A percentile compares a stretch with the other conserved stretches of the same genome.
These are phyloP conservation scores for Aspergillus heteromorphus DNA, from an alignment of 495 filamentous ascomycete species.

Conservation along the genomic window DNA sequence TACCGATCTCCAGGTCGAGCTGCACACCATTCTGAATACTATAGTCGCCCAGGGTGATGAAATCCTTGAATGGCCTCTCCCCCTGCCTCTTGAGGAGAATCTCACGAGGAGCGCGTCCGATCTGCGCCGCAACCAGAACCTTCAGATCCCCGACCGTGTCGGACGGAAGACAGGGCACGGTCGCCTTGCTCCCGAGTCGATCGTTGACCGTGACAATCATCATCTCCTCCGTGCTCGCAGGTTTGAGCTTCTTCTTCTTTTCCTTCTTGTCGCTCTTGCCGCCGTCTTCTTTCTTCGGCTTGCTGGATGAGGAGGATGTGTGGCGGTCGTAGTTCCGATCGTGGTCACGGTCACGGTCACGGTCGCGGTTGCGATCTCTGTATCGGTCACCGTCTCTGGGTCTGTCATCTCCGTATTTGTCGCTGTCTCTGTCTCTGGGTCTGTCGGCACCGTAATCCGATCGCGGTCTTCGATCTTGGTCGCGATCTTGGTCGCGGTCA, in stretches of 20 bases:
- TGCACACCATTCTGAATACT: slow-evolving; percentile 47
- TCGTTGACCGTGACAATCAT: slow-evolving; percentile 92
- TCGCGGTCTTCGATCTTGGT: slow-evolving; percentile 13
- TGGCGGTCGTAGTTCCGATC: slow-evolving; percentile 26
- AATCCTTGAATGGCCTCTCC: slow-evolving; percentile 86
- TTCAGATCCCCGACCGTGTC: slow-evolving; percentile 85
- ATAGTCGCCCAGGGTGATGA: slow-evolving; percentile 81
- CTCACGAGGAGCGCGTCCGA: slow-evolving; percentile 83
- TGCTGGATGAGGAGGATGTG: not conserved
- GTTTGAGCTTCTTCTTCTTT: slow-evolving; percentile 36
- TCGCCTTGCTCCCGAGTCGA: slow-evolving; percentile 81
- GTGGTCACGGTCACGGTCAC: slow-evolving; percentile 21
- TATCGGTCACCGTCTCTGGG: slow-evolving; percentile 17
- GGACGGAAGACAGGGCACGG: slow-evolving; percentile 76
- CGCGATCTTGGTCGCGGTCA: not conserved
- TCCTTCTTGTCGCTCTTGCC: slow-evolving; percentile 30
- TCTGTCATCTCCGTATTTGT: slow-evolving; percentile 13
- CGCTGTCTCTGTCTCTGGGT: slow-evolving; percentile 20
- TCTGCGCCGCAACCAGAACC: slow-evolving; percentile 76
- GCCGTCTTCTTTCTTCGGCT: slow-evolving; percentile 15
- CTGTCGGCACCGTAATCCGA: slow-evolving; percentile 1
- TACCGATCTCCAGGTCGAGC: slow-evolving; percentile 17
- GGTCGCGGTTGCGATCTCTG: slow-evolving; percentile 20
- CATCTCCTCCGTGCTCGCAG: slow-evolving; percentile 60
- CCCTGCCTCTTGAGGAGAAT: slow-evolving; percentile 89